phyloP scores from a whole-genome alignment of 2,329 filamentous ascomycete species.

The Zelopaecilomyces penicillatus region DNA sequence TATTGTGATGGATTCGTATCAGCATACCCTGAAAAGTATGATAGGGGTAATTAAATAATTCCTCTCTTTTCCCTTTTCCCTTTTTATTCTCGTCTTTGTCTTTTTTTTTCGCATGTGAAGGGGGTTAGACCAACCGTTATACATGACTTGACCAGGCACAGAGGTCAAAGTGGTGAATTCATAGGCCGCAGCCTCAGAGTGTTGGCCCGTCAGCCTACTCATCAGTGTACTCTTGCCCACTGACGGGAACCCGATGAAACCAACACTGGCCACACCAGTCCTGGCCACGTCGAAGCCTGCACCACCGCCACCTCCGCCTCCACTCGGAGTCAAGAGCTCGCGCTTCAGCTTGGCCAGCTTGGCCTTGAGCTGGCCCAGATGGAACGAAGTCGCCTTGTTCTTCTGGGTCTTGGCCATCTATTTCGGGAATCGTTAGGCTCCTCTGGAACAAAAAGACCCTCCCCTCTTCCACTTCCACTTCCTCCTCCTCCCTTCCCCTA shows the following conservation, averaged over 20 bases:
- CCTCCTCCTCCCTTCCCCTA: too few relatives aligned
- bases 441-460: conserved; percentile 4
- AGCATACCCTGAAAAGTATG: too few relatives aligned
- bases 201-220: conserved; percentile 88
- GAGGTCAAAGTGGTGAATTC: conserved; percentile 98
- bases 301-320: conserved; percentile 77
- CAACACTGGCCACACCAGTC: conserved; percentile 93
- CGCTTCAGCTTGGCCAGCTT: conserved; percentile 97
- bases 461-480: too few relatives aligned
- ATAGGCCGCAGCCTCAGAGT: conserved; percentile 94
- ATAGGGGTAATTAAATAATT: too few relatives aligned
- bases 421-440: conserved; percentile 10
- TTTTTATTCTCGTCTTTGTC: too few relatives aligned
- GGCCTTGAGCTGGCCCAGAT: conserved; percentile 93
- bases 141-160: conserved; percentile 89
- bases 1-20: conserved; percentile 13
- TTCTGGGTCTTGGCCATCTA: conserved; percentile 96
- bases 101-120: too few relatives aligned
- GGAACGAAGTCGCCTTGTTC: conserved; percentile 91
- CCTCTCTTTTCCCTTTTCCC: too few relatives aligned
- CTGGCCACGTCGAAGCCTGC: conserved; percentile 94
- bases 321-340: conserved; percentile 79
- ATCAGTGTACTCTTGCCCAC: conserved; percentile 98
- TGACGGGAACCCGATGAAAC: conserved; percentile 96
- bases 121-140: conserved; percentile 56